Evolutionary conservation across 306 rosid genomes (phyloP).

Genomic region (Malus asiatica): DNA sequence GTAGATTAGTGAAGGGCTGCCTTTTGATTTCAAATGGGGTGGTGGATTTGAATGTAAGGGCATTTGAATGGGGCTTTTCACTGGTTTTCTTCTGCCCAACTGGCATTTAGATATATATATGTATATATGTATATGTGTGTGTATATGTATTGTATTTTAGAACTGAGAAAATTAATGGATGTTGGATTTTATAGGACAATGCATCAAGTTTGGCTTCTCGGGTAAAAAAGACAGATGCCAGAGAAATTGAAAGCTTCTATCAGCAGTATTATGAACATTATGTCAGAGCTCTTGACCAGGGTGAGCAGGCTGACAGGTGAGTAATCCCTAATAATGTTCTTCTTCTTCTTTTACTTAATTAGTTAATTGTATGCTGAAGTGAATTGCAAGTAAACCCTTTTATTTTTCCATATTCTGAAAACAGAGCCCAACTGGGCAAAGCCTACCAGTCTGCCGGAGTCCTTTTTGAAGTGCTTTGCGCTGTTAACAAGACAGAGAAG

Average conservation of each 20-base stretch:
- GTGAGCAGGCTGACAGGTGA: constrained; percentile 91
- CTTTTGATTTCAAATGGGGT: background rate
- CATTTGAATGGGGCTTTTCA: background rate
- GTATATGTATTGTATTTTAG: too few relatives aligned
- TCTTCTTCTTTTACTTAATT: background rate
- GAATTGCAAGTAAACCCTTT: too few relatives aligned
- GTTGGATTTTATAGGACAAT: constrained; percentile 50
- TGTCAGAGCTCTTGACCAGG: constrained; percentile 83
- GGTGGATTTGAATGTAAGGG: background rate
- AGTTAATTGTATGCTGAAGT: background rate
- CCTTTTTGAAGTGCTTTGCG: constrained; percentile 96
- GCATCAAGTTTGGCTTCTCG: constrained; percentile 66
- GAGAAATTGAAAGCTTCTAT: constrained; percentile 86
- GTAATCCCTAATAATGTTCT: background rate
- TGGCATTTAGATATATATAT: too few relatives aligned
- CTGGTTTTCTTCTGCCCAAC: background rate
- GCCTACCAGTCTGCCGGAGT: constrained; percentile 92
- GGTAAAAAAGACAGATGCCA: constrained; percentile 82
- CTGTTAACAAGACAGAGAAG: constrained; percentile 90
- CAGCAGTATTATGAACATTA: constrained; percentile 89
- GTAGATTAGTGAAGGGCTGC: background rate
- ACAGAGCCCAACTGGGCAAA: constrained; percentile 92
- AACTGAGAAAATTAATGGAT: background rate
- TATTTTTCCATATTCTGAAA: background rate
- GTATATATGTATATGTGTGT: too few relatives aligned